Percentiles rank a stretch among this genome's conserved stretches.
These are phyloP conservation scores for Magnolia changhungtana DNA, from an alignment of 164 flowering plant genomes.

Conservation along the genomic window DNA sequence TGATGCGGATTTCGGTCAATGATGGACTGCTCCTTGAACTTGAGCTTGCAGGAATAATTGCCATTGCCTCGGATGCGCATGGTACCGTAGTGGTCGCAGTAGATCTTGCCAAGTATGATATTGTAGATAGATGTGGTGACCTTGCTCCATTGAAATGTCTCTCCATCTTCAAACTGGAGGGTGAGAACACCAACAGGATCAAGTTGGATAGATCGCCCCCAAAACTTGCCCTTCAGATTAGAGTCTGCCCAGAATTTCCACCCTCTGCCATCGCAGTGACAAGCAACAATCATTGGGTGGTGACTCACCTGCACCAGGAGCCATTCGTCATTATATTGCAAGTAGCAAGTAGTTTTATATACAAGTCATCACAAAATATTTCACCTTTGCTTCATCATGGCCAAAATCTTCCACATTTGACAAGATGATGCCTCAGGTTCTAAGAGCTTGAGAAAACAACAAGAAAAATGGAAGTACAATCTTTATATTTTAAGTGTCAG, in stretches of 20 bases:
- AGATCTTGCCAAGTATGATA: constrained; percentile 92
- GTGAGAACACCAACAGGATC: constrained; percentile 94
- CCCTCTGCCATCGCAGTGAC: constrained; percentile 96
- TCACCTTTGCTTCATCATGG: not conserved
- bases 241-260: constrained; percentile 99
- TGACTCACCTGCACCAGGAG: constrained; percentile 79
- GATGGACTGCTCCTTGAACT: constrained; percentile 98
- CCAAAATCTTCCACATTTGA: not conserved
- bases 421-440: not conserved
- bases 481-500: not conserved
- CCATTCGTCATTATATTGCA: not conserved
- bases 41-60: constrained; percentile 92
- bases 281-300: constrained; percentile 96
- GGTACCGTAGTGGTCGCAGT: constrained; percentile 97
- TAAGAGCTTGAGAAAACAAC: not conserved
- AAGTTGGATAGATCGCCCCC: constrained; percentile 99
- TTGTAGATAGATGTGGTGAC: constrained; percentile 98
- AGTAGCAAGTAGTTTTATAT: not conserved
- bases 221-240: constrained; percentile 93
- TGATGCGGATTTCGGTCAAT: constrained; percentile 98
- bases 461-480: not conserved
- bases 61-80: constrained; percentile 96
- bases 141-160: constrained; percentile 97
- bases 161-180: constrained; percentile 95
- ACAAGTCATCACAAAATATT: not conserved